Base-by-base conservation (phyloP, 371 early-diverging fungal genomes). In the Apophysomyces elegans region DNA sequence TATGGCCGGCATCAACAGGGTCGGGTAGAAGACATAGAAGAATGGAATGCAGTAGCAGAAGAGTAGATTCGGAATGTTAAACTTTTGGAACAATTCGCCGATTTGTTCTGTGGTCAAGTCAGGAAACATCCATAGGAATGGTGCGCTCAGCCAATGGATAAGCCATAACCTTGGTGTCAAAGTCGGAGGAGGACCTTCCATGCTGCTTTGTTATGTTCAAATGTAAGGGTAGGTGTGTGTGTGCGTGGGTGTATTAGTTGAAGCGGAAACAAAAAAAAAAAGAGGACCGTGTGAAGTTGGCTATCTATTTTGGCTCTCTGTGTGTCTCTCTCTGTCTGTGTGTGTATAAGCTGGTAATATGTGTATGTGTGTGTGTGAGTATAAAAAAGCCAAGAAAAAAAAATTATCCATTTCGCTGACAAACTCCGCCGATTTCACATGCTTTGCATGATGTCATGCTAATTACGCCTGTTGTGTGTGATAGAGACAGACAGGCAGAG, bases 1-100 rank as follows among this genome's bases (percentile, higher is more conserved):
- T 39, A 83, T 83, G 65, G 80, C 80, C 5, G 83, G 83, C 77
- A 83, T 73, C 7, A 83, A 56, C 18, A 76, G 45, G 6, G 83
- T 69, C 37, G 83, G 83, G 46, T 75, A 83, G 58, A 83, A 80
- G 16, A 83, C 67, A 61, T 80, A 83, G 12, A 79, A 76, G 32
- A 83, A 74, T 5, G 83, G 83, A 13, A 83, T 54, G 69, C 80
- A 78, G 60, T 83, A 83, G 54, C 77, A 78, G 39, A 83, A 78
- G n/a, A 83, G 58, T 9, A 83, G 58, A 61, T 83, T 83, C 63
- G 73, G 63, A 26, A 83, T 68, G 56, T 81, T 81, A 74, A 79
- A 81, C 67, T 79, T 81, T 37, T 69, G 59, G 50, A 78, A 46
- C 4, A 77, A 9, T 37, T 76, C 75, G 54, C 65, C 63, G 14